Evolutionary conservation across 2,329 filamentous ascomycete genomes (phyloP).

Genomic region (Colletotrichum sansevieriae): DNA sequence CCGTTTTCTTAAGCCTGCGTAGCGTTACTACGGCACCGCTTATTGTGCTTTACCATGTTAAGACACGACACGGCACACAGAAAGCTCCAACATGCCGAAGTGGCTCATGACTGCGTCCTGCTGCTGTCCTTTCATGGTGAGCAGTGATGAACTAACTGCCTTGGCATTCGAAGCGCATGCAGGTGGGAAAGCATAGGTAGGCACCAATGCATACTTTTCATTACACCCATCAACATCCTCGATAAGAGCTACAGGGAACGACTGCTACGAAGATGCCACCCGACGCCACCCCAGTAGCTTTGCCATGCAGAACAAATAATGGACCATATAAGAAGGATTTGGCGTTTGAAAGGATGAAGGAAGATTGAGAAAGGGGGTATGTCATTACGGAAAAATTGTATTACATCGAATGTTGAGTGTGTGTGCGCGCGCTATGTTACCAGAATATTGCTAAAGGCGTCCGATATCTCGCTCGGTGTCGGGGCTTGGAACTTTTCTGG

Average conservation of each 20-base stretch:
- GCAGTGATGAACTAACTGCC: no score
- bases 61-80: no score
- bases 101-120: no score
- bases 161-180: no score
- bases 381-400: conserved; percentile 28
- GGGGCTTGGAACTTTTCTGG: conserved; percentile 56
- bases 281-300: conserved; percentile 31
- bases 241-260: conserved; percentile 20
- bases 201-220: conserved; percentile 24
- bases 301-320: conserved; percentile 30
- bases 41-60: no score
- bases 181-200: no score
- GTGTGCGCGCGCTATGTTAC: conserved; percentile 49
- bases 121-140: no score
- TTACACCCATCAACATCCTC: conserved; percentile 15
- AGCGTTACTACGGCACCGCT: no score
- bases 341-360: neutral
- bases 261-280: conserved; percentile 37
- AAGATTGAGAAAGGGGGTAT: conserved; percentile 25
- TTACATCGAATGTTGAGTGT: conserved; percentile 4
- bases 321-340: conserved; percentile 12
- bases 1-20: no score
- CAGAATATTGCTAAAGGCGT: conserved; percentile 69
- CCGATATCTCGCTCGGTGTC: conserved; percentile 64
- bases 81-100: no score